phyloP scores from a whole-genome alignment of 805 yeast species.

The Candida khao-thaluensis region DNA sequence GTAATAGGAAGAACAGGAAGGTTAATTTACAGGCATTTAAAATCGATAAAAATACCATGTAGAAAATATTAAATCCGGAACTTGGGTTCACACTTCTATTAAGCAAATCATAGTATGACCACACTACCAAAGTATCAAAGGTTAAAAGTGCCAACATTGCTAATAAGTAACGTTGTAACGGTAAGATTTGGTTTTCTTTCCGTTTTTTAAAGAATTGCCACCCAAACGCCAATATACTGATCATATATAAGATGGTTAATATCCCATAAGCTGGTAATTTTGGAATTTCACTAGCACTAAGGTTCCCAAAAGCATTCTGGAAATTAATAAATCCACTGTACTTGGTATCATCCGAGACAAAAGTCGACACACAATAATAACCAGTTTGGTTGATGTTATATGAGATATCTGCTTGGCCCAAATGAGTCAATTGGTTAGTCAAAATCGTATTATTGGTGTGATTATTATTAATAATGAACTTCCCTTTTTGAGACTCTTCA shows the following conservation, averaged over 20 bases:
- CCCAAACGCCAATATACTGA: constrained; percentile 76
- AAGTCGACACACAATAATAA: constrained; percentile 86
- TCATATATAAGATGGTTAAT: constrained; percentile 78
- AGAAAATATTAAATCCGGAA: constrained; percentile 60
- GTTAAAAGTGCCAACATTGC: constrained; percentile 83
- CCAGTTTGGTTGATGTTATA: constrained; percentile 78
- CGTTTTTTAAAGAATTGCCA: constrained; percentile 84
- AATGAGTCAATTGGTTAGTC: constrained; percentile 52
- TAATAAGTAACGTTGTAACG: constrained; percentile 86
- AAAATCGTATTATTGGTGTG: constrained; percentile 52
- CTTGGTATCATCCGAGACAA: constrained; percentile 38
- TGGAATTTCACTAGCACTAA: constrained; percentile 89
- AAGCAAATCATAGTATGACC: constrained; percentile 87
- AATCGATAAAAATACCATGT: constrained; percentile 74
- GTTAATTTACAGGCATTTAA: constrained; percentile 80
- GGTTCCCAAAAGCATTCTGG: constrained; percentile 88
- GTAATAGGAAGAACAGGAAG: constrained; percentile 80
- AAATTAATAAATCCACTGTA: constrained; percentile 74
- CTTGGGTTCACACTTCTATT: constrained; percentile 53
- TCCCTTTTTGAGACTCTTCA: constrained; percentile 50
- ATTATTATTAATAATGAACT: constrained; percentile 55
- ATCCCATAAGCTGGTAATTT: constrained; percentile 87
- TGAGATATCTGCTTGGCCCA: constrained; percentile 59
- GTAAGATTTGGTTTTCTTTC: constrained; percentile 69
- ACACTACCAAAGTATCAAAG: constrained; percentile 77